A percentile compares a stretch with the other conserved stretches of the same genome.
These are phyloP conservation scores for Raffaelea deltoideospora DNA, from an alignment of 2,329 filamentous ascomycete genomes.

Conservation along the genomic window DNA sequence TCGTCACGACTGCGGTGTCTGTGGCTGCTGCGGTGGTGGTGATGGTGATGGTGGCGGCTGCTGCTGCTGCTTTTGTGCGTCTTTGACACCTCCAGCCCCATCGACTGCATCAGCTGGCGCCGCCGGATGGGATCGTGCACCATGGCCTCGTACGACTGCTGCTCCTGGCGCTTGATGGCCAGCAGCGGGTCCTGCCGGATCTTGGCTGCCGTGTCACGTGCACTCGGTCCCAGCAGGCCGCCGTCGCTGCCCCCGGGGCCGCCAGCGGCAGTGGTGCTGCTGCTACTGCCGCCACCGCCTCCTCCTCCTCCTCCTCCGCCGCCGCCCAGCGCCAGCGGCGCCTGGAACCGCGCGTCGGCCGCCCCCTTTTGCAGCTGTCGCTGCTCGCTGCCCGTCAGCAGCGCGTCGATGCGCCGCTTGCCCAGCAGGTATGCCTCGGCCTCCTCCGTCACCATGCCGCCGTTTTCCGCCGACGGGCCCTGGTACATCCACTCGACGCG, in stretches of 20 bases:
- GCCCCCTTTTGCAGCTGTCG: slow-evolving; percentile 69
- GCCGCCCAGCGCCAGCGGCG: slow-evolving; percentile 17
- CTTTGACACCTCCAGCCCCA: slow-evolving; percentile 37
- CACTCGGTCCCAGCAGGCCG: slow-evolving; percentile 20
- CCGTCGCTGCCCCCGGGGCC: no score
- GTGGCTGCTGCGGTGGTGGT: slow-evolving; percentile 21
- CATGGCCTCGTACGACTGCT: slow-evolving; percentile 63
- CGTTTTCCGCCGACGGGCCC: slow-evolving; percentile 63
- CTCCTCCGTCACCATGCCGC: slow-evolving; percentile 62
- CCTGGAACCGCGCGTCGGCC: slow-evolving; percentile 41
- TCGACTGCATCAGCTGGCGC: slow-evolving; percentile 49
- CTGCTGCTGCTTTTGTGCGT: no score
- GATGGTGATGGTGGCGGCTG: slow-evolving; percentile 24
- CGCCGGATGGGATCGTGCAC: slow-evolving; percentile 62
- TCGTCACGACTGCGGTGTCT: slow-evolving; percentile 19
- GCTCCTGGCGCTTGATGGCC: slow-evolving; percentile 85
- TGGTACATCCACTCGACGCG: slow-evolving; percentile 98
- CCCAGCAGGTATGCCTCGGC: slow-evolving; percentile 87
- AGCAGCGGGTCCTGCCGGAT: slow-evolving; percentile 82
- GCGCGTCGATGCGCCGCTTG: slow-evolving; percentile 76
- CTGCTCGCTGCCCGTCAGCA: slow-evolving; percentile 63
- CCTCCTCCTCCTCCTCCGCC: no score
- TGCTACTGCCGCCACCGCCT: no score
- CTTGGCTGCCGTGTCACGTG: slow-evolving; percentile 70
- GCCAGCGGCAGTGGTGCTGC: background rate